Base-by-base conservation (phyloP, 2,329 filamentous ascomycete species). In the Aspergillus unguis region DNA sequence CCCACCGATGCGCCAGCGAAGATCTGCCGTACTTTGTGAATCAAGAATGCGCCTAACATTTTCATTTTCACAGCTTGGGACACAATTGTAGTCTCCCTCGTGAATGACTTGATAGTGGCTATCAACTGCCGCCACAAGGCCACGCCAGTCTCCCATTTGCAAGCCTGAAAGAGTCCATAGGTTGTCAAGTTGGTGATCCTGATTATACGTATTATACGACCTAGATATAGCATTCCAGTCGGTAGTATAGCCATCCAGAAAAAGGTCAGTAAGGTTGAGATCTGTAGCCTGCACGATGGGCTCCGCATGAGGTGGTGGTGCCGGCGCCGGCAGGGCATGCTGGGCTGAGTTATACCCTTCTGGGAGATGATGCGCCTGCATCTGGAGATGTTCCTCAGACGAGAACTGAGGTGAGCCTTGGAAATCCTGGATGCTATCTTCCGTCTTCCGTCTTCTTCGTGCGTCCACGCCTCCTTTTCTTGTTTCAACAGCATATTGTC, bases 401-500 rank as follows among this genome's bases (percentile, higher is more conserved):
- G 63, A 57, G 11, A 63, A 60, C 5, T 56, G 61, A 28, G 62
- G 56, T 28, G 54, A 53, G 44, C 53, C 60, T 42, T 63, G 63
- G 35, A 68, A 41, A 17, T 63, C 65, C 46, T 64, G 61, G 29
- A 67, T 58, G 32, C 61, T 63, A 5, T 72, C 69, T 9, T 70
- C 66, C 5, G 68, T 72, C 54, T 68, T 71, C 31, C 65, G 60
- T 44, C 68, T 67, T 48, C 65, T 67, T 44, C 67, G 67, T 50
- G 75, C 75, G 5, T 71, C 69, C 33, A 67, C 67, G 3, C 74
- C 74, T 8, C 75, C 75, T 56, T 79, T 82, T 37, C 80, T 72
- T 1, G 77, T 80, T 63, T 81, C 78, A 29, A 81, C 77, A 1
- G 80, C 80, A 64, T 83, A 83, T 60, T 79, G 73, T 35, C 80